These are phyloP conservation scores for Triticum monococcum DNA, from an alignment of 176 grass and related monocot species.

Conservation along the genomic window DNA sequence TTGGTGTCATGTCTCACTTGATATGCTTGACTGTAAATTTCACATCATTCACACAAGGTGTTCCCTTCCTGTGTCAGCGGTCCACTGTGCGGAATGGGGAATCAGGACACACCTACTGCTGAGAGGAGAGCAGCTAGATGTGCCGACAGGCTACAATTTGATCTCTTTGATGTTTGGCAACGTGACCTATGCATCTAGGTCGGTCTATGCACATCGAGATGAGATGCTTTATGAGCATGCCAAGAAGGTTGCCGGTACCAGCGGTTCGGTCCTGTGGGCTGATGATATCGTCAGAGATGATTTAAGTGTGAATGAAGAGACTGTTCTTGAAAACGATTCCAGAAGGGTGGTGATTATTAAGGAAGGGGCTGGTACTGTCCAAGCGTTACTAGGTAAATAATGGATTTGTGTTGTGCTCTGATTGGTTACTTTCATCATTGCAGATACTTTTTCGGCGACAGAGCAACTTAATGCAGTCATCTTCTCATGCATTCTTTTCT, in stretches of 20 bases:
- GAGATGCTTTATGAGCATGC: constrained; percentile 84
- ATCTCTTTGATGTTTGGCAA: constrained; percentile 77
- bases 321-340: constrained; percentile 6
- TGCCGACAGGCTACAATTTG: constrained; percentile 88
- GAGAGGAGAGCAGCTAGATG: constrained; percentile 71
- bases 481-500: not conserved
- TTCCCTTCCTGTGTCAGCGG: constrained; percentile 40
- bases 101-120: constrained; percentile 76
- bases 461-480: not conserved
- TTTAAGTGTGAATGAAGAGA: constrained; percentile 25
- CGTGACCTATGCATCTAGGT: constrained; percentile 53
- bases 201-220: constrained; percentile 63
- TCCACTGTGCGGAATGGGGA: constrained; percentile 73
- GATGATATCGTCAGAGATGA: constrained; percentile 50
- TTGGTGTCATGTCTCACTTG: not conserved
- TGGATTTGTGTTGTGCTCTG: not conserved
- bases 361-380: constrained; percentile 68
- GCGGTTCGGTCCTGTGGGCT: constrained; percentile 46
- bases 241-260: constrained; percentile 45
- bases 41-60: not conserved
- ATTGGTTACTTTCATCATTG: constrained; percentile 9
- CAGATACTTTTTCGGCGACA: not conserved
- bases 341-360: constrained; percentile 83
- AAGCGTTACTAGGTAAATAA: constrained; percentile 60
- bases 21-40: not conserved